Base-by-base conservation (phyloP, 2,329 filamentous ascomycete species). In the Alternaria arbusti region DNA sequence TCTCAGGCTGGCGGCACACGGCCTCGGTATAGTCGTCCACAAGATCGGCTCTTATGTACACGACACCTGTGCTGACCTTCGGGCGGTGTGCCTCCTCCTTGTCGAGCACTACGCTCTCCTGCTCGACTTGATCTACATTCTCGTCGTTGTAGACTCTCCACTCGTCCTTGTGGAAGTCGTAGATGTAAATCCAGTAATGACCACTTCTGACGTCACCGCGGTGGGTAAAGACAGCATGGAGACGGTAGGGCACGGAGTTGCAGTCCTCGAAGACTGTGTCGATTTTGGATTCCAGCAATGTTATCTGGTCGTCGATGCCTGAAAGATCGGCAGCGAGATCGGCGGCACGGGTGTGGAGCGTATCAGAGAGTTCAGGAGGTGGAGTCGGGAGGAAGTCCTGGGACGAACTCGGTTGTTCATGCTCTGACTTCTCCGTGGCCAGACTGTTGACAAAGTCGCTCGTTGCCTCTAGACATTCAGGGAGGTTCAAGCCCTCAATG, bases 121-220 rank as follows among this genome's bases (percentile, higher is more conserved):
- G 86, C 13, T 89, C 86, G 67, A 92, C 88, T 3, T 88, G 90
- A 4, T 88, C 90, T 23, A 99, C 94, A 15, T 86, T 86, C 57
- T 91, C 90, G 74, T 99, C 96, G 77, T 99, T 99, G 84, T 97
- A 99, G 74, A 92, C 93, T 61, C 94, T 90, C 94, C 96, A 99
- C 20, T 94, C 84, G 36, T 89, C 82, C 50, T 88, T 87, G 68
- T 90, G 87, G 78, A 97, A 97, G 81, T 98, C 96, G 74, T 90
- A 92, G 67, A 99, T 96, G 86, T 94, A 97, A 47, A 97, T 93
- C 90, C 93, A 97, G 82, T 98, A 99, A 79, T 99, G 96, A 0
- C 96, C 96, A 28, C 86, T 86, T 13, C 74, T 73, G 2, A 79
- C 73, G 9, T 85, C 84, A 30, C 92, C 92, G 20, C 91, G 90